Evolutionary conservation across 1,139 yeast genomes (phyloP).

Genomic region (Zygoascus meyerae): DNA sequence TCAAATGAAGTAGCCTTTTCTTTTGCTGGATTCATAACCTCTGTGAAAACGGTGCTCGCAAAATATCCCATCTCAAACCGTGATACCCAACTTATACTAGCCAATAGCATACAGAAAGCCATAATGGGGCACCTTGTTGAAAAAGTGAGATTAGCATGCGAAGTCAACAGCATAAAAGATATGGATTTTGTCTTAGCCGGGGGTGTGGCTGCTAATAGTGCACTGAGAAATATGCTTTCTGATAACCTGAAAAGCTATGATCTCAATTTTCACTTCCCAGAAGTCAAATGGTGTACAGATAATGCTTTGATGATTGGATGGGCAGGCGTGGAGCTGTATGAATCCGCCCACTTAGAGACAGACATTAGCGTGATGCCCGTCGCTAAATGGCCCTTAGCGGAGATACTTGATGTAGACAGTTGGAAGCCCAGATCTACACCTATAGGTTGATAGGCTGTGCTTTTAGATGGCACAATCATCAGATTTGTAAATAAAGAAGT

Average conservation of each 20-base stretch:
- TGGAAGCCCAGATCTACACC: slow-evolving; percentile 7
- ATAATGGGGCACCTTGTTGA: slow-evolving; percentile 67
- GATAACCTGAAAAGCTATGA: slow-evolving; percentile 6
- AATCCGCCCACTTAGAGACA: slow-evolving; percentile 41
- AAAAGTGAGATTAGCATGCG: slow-evolving; percentile 37
- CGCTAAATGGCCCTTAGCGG: slow-evolving; percentile 19
- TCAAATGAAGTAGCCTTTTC: slow-evolving; percentile 51
- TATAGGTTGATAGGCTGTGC: too few relatives aligned
- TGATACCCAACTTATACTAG: slow-evolving; percentile 38
- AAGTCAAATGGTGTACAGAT: slow-evolving; percentile 73
- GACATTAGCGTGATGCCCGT: slow-evolving; percentile 34
- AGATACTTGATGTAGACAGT: slow-evolving; percentile 7
- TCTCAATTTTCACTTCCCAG: slow-evolving; percentile 56
- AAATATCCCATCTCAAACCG: slow-evolving; percentile 20
- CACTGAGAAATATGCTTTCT: slow-evolving; percentile 49
- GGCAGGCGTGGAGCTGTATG: slow-evolving; percentile 87
- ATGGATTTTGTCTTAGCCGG: slow-evolving; percentile 77
- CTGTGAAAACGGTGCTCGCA: slow-evolving; percentile 20
- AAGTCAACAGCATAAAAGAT: slow-evolving; percentile 25
- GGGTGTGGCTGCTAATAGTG: slow-evolving; percentile 80
- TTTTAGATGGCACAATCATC: too few relatives aligned
- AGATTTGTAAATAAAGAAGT: neutral
- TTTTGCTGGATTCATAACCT: slow-evolving; percentile 46
- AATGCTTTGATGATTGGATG: slow-evolving; percentile 97
- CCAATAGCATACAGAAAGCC: slow-evolving; percentile 57